Evolutionary conservation across 1,284 basidiomycete genomes (phyloP), one percentile per base, ranked within the genome.

Genomic region (Boletus smithii): DNA sequence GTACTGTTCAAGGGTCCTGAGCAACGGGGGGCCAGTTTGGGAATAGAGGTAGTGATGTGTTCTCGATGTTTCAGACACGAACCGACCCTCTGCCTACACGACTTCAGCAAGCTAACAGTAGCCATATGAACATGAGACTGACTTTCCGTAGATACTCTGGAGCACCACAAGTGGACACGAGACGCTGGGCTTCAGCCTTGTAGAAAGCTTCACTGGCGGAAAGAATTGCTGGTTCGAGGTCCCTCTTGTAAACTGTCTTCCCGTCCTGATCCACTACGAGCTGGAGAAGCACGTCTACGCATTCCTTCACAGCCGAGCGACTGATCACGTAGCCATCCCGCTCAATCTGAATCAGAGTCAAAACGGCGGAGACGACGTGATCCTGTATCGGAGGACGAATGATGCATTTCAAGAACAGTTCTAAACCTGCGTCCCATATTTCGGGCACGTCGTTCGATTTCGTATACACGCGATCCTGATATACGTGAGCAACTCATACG

Each of bases 291-390:
- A 99, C 87, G 48, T 95, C 92, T 32, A 97, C 85, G 53, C 88
- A 93, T 58, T 88, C 88, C 62, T 92, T 89, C 49, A 98, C 82
- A 5, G 91, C 86, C 7, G 92, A 95, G 24, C 91, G 85, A 65
- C 93, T 94, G 63, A 99, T 95, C 40, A 82, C 82, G 56, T 88
- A 88, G 20, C 95, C 95, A 54, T 95, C 88, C 16, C 95, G 85
- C 63, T 99, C 95, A 50, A 92, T 85, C 56, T 85, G 89, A 44
- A 99, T 85, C 67, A 95, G 90, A 27, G 80, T 82, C 44, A 98
- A 77, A 36, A 98, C 77, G 5, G 93, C 91, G 17, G 79, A 74
- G 55, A 92, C 78, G 54, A 98, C 71, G 59, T 95, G 88, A 31
- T 82, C 80, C 59, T 88, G 82, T 68, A 99, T 94, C 36, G 92